phyloP scores from a whole-genome alignment of 331 rosid genomes.

The Arachis monticola region DNA sequence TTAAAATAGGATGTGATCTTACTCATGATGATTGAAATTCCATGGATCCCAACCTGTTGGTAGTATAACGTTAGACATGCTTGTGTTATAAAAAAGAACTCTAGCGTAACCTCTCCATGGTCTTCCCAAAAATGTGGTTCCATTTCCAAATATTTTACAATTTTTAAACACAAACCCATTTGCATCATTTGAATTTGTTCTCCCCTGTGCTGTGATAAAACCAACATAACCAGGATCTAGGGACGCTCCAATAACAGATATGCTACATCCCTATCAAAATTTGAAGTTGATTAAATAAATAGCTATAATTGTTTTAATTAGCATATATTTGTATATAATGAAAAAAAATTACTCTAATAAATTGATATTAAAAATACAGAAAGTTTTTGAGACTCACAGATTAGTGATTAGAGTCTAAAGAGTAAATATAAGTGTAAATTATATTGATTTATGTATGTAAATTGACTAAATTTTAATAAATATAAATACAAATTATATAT shows the following conservation, averaged over 20 bases:
- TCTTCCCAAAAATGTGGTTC: constrained; percentile 72
- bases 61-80: constrained; percentile 46
- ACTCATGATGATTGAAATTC: constrained; percentile 48
- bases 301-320: no score
- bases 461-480: no score
- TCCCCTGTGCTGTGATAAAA: constrained; percentile 79
- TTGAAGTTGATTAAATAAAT: background rate
- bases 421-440: background rate
- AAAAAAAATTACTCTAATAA: no score
- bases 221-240: constrained; percentile 48
- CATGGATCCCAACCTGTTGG: constrained; percentile 75
- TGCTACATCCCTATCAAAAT: constrained; percentile 51
- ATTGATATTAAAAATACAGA: no score
- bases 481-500: no score
- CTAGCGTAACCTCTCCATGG: constrained; percentile 83
- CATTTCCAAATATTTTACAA: constrained; percentile 57
- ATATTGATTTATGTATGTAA: background rate
- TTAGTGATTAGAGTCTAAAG: no score
- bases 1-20: constrained; percentile 18
- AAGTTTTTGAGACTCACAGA: no score
- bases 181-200: constrained; percentile 47
- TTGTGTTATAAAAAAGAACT: constrained; percentile 63
- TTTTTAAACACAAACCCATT: constrained; percentile 75
- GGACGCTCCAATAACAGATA: constrained; percentile 50
- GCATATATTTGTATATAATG: no score